Base-by-base conservation (phyloP, 495 filamentous ascomycete genomes). In the Podospora appendiculata region DNA sequence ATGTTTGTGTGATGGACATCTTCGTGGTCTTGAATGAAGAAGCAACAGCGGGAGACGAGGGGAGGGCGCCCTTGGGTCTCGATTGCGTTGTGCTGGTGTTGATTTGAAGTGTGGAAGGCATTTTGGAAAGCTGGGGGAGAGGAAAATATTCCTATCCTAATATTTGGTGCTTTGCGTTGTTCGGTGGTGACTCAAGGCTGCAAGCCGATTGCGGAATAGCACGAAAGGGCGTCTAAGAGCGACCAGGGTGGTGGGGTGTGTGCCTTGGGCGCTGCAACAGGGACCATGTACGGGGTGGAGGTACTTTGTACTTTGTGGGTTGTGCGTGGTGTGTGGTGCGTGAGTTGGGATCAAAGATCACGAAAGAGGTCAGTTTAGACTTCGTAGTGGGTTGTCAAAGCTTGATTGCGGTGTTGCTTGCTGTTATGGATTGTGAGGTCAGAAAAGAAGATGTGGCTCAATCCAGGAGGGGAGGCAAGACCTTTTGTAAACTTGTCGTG, bases 1-100 rank as follows among this genome's bases (percentile, higher is more conserved):
- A 97, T 56, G 91, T 96, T 74, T 96, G 89, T 4, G 93, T 90
- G 72, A 97, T 84, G 67, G 84, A 90, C 93, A 98, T 97, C 75
- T 87, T 91, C 60, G 83, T 72, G 63, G 44, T 48, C 61, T 69
- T 63, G 50, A 55, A 56, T 40, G 65, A 58, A 1, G 59, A 59
- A 41, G 61, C 49, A 47, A 57, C 50, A 53, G 54, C 39, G 45
- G 50, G 59, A 45, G 48, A 52, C 32, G 53, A 47, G 41, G 55
- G 52, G 13, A 51, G 47, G 32, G 56, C 50, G 6, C 18, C 41
- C 46, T 54, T 45, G 46, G 55, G 51, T 51, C 51, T 58, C 49
- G 53, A 48, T 17, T 52, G 48, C 45, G 51, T 52, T 58, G 58
- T 47, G 58, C 57, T 58, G 45, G 53, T 54, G 63, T 59, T 56